phyloP scores from a whole-genome alignment of 2,329 filamentous ascomycete species.

The Proliferodiscus dingleyae region DNA sequence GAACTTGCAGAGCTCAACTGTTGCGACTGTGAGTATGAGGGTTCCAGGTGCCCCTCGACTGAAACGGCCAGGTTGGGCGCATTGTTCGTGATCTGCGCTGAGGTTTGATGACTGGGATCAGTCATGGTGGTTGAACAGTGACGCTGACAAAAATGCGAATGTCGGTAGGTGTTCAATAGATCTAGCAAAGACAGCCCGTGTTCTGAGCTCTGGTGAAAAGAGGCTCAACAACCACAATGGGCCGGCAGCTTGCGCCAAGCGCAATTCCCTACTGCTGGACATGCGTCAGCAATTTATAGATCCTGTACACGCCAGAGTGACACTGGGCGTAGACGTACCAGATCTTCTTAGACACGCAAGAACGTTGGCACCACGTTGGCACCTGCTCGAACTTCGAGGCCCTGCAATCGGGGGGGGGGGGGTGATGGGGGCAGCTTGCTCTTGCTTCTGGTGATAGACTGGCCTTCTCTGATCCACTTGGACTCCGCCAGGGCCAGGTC shows the following conservation, averaged over 20 bases:
- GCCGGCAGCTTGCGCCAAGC: too few relatives aligned
- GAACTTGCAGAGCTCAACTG: constrained; percentile 26
- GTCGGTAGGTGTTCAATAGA: neutral
- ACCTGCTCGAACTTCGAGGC: constrained; percentile 6
- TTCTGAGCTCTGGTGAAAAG: too few relatives aligned
- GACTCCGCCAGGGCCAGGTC: too few relatives aligned
- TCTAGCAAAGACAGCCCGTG: neutral
- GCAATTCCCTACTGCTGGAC: constrained; percentile 9
- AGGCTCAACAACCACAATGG: too few relatives aligned
- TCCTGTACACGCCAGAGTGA: constrained; percentile 10
- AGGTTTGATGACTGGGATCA: constrained; percentile 8
- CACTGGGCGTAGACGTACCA: constrained; percentile 3
- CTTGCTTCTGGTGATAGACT: neutral
- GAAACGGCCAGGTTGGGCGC: constrained; percentile 6
- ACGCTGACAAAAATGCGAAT: neutral
- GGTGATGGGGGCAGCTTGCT: too few relatives aligned
- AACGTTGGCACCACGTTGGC: neutral
- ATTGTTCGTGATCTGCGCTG: constrained; percentile 6
- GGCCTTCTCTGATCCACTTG: too few relatives aligned
- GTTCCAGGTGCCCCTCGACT: constrained; percentile 2
- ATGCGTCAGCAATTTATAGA: constrained; percentile 3
- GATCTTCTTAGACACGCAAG: constrained; percentile 7
- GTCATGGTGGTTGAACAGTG: constrained; percentile 14
- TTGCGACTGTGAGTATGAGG: constrained; percentile 8
- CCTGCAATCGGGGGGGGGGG: too few relatives aligned